Evolutionary conservation across 2,329 filamentous ascomycete species (phyloP).

Genomic region (Sordariomycetes sp.): DNA sequence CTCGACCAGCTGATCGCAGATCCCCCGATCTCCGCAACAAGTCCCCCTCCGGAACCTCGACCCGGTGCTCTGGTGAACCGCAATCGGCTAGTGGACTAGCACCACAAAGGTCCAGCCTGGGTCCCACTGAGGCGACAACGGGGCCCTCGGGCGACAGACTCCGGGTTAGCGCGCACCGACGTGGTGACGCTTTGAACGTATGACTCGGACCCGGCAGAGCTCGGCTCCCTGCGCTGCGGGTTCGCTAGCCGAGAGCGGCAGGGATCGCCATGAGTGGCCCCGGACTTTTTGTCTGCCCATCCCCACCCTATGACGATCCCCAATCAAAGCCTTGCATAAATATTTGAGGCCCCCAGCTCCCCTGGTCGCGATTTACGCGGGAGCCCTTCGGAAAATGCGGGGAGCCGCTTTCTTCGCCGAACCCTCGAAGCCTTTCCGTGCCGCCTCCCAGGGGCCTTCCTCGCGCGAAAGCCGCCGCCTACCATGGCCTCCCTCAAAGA

Average conservation of each 20-base stretch:
- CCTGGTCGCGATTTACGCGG: neutral
- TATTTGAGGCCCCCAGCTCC: neutral
- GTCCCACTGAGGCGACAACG: no score
- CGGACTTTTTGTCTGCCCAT: neutral
- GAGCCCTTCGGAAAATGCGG: neutral
- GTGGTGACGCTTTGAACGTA: no score
- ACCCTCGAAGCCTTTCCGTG: neutral
- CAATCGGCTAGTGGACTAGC: no score
- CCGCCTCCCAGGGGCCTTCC: neutral
- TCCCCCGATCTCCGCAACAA: no score
- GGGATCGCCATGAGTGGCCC: neutral
- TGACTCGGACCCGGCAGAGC: no score
- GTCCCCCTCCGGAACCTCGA: no score
- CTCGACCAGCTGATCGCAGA: no score
- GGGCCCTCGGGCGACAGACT: no score
- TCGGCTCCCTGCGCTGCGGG: no score
- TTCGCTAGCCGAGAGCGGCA: neutral
- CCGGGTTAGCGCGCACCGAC: no score
- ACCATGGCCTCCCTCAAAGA: neutral
- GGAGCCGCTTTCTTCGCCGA: neutral
- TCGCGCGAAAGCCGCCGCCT: neutral
- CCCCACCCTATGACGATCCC: neutral
- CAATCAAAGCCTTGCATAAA: neutral
- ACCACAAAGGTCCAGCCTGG: no score
- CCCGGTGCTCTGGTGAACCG: no score